phyloP scores from a whole-genome alignment of 2,329 filamentous ascomycete species.

The Capronia coronata region DNA sequence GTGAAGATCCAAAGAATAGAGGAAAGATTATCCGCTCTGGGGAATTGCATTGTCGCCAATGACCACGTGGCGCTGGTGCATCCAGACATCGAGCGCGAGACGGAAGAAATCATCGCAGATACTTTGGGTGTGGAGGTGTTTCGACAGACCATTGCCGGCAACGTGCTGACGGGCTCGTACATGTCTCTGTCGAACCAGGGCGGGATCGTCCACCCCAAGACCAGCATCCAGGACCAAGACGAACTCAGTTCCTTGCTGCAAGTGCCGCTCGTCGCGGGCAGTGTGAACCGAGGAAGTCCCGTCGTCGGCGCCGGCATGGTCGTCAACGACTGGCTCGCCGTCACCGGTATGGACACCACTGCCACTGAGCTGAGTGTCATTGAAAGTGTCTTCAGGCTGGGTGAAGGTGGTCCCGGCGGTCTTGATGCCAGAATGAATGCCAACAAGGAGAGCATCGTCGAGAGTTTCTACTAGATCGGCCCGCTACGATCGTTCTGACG shows the following conservation, averaged over 20 bases:
- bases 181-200: constrained; percentile 95
- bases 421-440: constrained; percentile 57
- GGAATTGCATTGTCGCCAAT: constrained; percentile 61
- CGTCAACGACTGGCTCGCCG: constrained; percentile 94
- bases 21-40: constrained; percentile 88
- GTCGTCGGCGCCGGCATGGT: constrained; percentile 98
- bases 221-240: constrained; percentile 93
- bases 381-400: constrained; percentile 90
- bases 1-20: constrained; percentile 97
- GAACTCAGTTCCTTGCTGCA: constrained; percentile 89
- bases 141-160: constrained; percentile 88
- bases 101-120: constrained; percentile 97
- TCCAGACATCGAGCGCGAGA: constrained; percentile 93
- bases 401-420: constrained; percentile 67
- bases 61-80: constrained; percentile 96
- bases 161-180: constrained; percentile 92
- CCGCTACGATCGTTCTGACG: neutral
- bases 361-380: constrained; percentile 96
- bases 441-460: constrained; percentile 97
- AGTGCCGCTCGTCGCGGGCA: constrained; percentile 90
- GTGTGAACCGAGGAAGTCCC: constrained; percentile 83
- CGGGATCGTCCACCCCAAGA: constrained; percentile 95
- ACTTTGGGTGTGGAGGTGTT: constrained; percentile 60
- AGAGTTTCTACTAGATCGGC: constrained; percentile 79
- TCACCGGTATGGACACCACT: constrained; percentile 87